These are phyloP conservation scores for Diaporthe vaccinii DNA, from an alignment of 2,329 filamentous ascomycete genomes.

Conservation along the genomic window DNA sequence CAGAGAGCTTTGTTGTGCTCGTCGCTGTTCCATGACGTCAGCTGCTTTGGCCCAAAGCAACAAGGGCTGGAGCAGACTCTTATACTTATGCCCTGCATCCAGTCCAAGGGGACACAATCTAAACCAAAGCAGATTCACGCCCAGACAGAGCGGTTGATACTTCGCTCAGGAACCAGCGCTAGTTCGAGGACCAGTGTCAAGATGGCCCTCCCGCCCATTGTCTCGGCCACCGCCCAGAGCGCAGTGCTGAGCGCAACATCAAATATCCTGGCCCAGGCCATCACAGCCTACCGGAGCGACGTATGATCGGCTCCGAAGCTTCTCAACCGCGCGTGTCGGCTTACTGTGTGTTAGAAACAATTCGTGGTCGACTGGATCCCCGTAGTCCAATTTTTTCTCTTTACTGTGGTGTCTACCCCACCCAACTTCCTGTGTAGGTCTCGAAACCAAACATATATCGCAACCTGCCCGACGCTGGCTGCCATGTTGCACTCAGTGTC, in stretches of 20 bases:
- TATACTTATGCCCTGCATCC: not conserved
- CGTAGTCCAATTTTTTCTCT: conserved; percentile 83
- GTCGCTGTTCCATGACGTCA: conserved; percentile 10
- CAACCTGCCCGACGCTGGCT: not conserved
- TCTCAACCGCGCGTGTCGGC: not conserved
- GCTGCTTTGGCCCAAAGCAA: not conserved
- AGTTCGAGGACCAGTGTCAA: conserved; percentile 15
- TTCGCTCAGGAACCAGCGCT: not conserved
- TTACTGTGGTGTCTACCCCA: conserved; percentile 79
- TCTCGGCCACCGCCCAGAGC: conserved; percentile 74
- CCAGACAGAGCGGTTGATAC: not conserved
- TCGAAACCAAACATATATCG: not conserved
- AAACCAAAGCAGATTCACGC: not conserved
- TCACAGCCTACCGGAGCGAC: conserved; percentile 72
- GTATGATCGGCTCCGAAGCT: conserved; percentile 56
- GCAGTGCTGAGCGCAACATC: conserved; percentile 75
- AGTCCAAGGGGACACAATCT: not conserved
- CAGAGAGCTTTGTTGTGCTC: not conserved
- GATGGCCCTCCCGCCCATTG: conserved; percentile 64
- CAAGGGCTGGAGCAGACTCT: conserved; percentile 23
- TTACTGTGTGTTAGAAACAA: conserved; percentile 59
- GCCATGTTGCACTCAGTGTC: not conserved
- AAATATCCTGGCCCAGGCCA: conserved; percentile 79
- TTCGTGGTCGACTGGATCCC: conserved; percentile 75
- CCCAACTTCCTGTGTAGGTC: conserved; percentile 85